Evolutionary conservation across 495 filamentous ascomycete species (phyloP).

Genomic region (Penicillium canariense): DNA sequence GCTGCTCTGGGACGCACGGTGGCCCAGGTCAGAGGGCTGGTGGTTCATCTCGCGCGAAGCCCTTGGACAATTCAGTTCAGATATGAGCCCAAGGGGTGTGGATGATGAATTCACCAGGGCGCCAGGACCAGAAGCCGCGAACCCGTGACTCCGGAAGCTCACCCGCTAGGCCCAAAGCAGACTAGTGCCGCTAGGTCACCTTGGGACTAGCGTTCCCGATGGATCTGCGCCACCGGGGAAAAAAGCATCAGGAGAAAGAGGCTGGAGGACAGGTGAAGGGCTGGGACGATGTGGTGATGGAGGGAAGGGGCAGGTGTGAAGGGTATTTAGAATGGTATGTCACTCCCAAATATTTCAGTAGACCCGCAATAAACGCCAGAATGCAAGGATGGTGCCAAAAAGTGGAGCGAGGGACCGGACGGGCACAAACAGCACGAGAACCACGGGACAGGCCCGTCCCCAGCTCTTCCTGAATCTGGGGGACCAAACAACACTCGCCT

Average conservation of each 20-base stretch:
- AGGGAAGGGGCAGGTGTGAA: not conserved
- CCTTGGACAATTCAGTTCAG: constrained; percentile 5
- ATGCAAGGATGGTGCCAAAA: not conserved
- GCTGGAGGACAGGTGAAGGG: not conserved
- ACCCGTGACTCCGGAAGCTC: constrained; percentile 47
- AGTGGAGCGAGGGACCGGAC: constrained; percentile 14
- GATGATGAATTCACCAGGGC: constrained; percentile 19
- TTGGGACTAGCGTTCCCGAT: constrained; percentile 40
- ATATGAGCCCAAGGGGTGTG: constrained; percentile 9
- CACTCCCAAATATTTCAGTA: not conserved
- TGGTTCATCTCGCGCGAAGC: constrained; percentile 37
- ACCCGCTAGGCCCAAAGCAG: constrained; percentile 29
- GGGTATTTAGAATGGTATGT: not conserved
- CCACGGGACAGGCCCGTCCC: constrained; percentile 30
- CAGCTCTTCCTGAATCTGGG: constrained; percentile 22
- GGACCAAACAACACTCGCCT: constrained; percentile 13
- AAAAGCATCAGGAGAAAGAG: constrained; percentile 20
- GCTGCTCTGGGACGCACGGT: constrained; percentile 37
- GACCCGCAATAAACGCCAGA: not conserved
- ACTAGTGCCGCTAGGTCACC: constrained; percentile 22
- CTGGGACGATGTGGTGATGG: not conserved
- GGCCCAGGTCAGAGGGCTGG: constrained; percentile 27
- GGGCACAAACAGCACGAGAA: constrained; percentile 22
- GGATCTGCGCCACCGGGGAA: constrained; percentile 40
- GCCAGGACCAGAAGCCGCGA: constrained; percentile 20